These are phyloP conservation scores for Nicotiana otophora DNA, from an alignment of 257 asterid genomes.

Conservation along the genomic window DNA sequence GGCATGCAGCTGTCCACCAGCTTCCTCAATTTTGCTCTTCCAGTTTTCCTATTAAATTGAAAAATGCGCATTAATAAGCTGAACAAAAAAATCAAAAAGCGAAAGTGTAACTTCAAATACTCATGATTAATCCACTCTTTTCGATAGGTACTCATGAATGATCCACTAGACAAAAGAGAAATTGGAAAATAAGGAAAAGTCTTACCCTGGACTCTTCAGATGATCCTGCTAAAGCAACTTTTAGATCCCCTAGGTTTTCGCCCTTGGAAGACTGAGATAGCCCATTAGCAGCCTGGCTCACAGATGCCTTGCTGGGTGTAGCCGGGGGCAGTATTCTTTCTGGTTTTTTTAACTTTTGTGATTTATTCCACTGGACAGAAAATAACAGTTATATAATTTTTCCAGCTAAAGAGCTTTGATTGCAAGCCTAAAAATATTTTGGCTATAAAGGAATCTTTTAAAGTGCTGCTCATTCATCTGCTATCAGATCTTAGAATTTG, in stretches of 20 bases:
- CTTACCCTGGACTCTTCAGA: constrained; percentile 49
- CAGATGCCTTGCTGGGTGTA: constrained; percentile 41
- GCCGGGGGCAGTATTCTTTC: constrained; percentile 61
- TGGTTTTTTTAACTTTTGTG: constrained; percentile 71
- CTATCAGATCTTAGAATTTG: constrained; percentile 7
- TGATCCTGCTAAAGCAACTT: constrained; percentile 53
- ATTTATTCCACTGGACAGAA: constrained; percentile 74
- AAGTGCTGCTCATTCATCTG: not conserved
- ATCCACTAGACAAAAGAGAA: not conserved
- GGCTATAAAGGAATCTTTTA: not conserved
- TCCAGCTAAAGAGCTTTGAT: not conserved
- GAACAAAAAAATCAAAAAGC: not conserved
- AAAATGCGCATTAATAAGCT: not conserved
- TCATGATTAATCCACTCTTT: not conserved
- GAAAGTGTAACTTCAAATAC: not conserved
- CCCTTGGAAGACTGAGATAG: constrained; percentile 34
- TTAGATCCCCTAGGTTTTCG: constrained; percentile 57
- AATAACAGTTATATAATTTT: not conserved
- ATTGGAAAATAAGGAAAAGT: not conserved
- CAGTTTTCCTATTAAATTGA: constrained; percentile 51
- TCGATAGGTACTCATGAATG: not conserved
- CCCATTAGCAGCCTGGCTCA: constrained; percentile 31
- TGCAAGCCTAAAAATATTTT: not conserved
- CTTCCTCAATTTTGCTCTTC: constrained; percentile 66
- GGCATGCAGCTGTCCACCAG: constrained; percentile 67